These are phyloP conservation scores for Calonectria ilicicola DNA, from an alignment of 2,329 filamentous ascomycete genomes.

Conservation along the genomic window DNA sequence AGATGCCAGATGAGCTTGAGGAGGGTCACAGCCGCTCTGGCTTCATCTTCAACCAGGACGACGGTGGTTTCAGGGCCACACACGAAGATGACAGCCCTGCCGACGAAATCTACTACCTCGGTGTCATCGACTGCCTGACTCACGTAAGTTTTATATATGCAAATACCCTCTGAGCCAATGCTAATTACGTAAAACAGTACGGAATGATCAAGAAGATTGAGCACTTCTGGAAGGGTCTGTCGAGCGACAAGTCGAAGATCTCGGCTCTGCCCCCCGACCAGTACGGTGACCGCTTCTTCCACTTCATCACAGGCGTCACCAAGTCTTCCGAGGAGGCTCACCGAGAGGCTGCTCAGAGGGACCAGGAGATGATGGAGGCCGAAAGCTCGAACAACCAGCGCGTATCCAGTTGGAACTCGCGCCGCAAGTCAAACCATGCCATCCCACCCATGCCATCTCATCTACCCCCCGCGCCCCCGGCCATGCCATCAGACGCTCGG, in stretches of 20 bases:
- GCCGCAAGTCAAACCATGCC: constrained; percentile 46
- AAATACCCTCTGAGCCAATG: background rate
- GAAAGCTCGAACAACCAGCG: constrained; percentile 50
- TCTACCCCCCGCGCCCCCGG: constrained; percentile 56
- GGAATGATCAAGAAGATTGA: constrained; percentile 94
- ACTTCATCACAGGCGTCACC: constrained; percentile 91
- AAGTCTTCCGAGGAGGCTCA: constrained; percentile 89
- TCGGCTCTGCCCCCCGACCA: constrained; percentile 90
- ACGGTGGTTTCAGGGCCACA: constrained; percentile 92
- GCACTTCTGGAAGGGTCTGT: constrained; percentile 96
- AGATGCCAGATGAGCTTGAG: constrained; percentile 91
- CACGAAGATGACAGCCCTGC: constrained; percentile 88
- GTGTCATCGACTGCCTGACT: constrained; percentile 97
- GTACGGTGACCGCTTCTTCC: constrained; percentile 94
- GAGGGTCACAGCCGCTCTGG: constrained; percentile 76
- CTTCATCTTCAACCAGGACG: constrained; percentile 92
- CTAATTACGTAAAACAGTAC: constrained; percentile 70
- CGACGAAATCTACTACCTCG: constrained; percentile 97
- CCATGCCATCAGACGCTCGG: constrained; percentile 52
- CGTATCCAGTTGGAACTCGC: constrained; percentile 52
- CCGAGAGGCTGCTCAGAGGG: constrained; percentile 70
- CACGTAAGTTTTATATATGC: constrained; percentile 72
- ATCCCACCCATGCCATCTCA: constrained; percentile 61
- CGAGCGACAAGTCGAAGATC: constrained; percentile 85
- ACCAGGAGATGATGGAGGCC: constrained; percentile 66